Conservation (phyloP, 2,329 filamentous ascomycete species). For the Stachybotrys echinatus region DNA sequence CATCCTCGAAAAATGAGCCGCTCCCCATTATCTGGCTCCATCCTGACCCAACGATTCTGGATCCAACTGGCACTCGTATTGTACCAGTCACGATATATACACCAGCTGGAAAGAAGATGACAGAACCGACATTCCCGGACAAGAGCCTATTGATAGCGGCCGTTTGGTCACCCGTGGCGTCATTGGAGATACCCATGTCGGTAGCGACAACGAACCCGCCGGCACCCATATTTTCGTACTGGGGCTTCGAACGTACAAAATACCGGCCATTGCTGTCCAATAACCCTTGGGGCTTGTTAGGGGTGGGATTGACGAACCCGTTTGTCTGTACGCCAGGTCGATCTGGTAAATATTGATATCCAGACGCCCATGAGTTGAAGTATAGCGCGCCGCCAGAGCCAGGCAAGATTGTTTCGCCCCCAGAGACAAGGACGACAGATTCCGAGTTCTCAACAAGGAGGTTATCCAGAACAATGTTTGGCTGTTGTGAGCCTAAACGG, state of each 20-base stretch:
- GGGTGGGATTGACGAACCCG: background rate
- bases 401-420: slow-evolving; percentile 9
- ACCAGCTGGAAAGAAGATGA: slow-evolving; percentile 18
- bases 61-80: slow-evolving; percentile 48
- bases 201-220: slow-evolving; percentile 37
- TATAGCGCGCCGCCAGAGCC: slow-evolving; percentile 5
- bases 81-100: slow-evolving; percentile 17
- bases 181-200: slow-evolving; percentile 27
- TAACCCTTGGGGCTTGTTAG: slow-evolving; percentile 4
- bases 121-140: background rate
- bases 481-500: background rate
- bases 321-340: background rate
- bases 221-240: slow-evolving; percentile 35
- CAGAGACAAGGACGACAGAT: slow-evolving; percentile 8
- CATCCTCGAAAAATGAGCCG: slow-evolving; percentile 50
- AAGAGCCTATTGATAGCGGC: slow-evolving; percentile 16
- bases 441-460: slow-evolving; percentile 7
- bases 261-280: slow-evolving; percentile 11
- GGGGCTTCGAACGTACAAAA: slow-evolving; percentile 20
- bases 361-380: slow-evolving; percentile 3
- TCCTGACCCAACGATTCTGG: slow-evolving; percentile 63
- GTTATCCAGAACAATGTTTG: slow-evolving; percentile 13
- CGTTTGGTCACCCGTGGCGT: slow-evolving; percentile 25
- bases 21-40: slow-evolving; percentile 64
- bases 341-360: background rate